Evolutionary conservation across 1,284 basidiomycete species (phyloP).

Genomic region (Ustilago curta): DNA sequence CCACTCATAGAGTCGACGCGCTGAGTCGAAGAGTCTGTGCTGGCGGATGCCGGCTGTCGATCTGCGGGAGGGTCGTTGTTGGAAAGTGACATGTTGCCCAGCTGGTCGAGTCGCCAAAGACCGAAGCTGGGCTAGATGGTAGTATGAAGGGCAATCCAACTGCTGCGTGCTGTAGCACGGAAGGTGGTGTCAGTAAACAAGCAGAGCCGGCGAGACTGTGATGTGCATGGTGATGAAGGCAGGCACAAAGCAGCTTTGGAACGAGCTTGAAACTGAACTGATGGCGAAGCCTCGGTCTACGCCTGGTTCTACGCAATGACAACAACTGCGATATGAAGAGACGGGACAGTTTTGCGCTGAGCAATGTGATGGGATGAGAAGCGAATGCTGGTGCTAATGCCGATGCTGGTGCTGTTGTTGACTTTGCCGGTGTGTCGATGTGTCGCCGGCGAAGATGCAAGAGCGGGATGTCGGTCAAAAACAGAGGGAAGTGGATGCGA

Average conservation of each 20-base stretch:
- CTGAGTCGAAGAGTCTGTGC: conserved; percentile 4
- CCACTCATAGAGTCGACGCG: conserved; percentile 1
- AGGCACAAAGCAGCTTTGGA: background rate
- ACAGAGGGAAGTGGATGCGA: background rate
- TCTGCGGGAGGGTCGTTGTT: conserved; percentile 17
- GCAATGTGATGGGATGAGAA: background rate
- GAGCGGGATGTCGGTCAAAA: background rate
- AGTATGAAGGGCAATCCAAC: conserved; percentile 6
- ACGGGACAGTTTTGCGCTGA: conserved; percentile 1
- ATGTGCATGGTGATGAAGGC: conserved; percentile 14
- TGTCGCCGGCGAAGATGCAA: background rate
- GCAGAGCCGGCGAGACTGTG: background rate
- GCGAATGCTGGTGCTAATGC: background rate
- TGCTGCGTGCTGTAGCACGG: background rate
- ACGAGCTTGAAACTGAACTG: background rate
- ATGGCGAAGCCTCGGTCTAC: background rate
- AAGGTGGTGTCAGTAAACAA: conserved; percentile 11
- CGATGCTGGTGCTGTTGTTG: background rate
- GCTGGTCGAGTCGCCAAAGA: conserved; percentile 4
- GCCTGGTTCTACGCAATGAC: background rate
- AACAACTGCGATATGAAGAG: conserved; percentile 14
- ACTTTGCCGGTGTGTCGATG: background rate
- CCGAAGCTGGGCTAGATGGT: conserved; percentile 9
- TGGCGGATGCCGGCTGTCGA: conserved; percentile 2
- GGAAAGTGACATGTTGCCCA: conserved; percentile 26